Evolutionary conservation across 371 early-diverging fungal species (phyloP).

Genomic region (Thermomucor indicae-seudaticae): DNA sequence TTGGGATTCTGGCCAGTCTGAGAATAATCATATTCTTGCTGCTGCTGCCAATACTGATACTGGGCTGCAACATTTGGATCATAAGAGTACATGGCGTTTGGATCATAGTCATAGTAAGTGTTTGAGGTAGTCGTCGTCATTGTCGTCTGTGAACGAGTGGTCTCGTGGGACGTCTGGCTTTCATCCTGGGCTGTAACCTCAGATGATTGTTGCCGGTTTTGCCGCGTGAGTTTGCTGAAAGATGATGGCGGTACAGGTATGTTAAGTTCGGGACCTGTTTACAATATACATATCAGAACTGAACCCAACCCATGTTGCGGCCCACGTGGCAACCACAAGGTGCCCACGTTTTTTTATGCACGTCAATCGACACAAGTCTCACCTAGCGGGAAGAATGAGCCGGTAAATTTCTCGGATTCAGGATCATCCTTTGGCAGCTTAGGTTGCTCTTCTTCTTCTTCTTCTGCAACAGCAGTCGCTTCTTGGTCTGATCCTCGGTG

Average conservation of each 20-base stretch:
- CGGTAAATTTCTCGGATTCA: no score
- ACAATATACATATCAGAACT: neutral
- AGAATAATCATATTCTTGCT: slow-evolving; percentile 21
- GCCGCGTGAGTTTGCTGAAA: slow-evolving; percentile 11
- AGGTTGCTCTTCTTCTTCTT: slow-evolving; percentile 1
- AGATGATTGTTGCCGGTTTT: slow-evolving; percentile 4
- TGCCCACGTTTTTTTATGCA: neutral
- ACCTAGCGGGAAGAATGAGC: no score
- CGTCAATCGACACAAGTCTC: no score
- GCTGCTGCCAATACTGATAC: slow-evolving; percentile 40
- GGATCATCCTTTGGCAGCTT: slow-evolving; percentile 13
- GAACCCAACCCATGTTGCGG: neutral
- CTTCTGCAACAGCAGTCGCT: neutral
- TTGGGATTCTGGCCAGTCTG: slow-evolving; percentile 23
- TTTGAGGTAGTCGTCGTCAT: slow-evolving; percentile 17
- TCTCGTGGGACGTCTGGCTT: no score
- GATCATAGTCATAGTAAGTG: slow-evolving; percentile 34
- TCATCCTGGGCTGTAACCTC: no score
- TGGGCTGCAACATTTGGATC: slow-evolving; percentile 42
- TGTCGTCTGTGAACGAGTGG: no score
- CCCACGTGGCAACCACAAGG: neutral
- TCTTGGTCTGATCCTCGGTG: slow-evolving; percentile 9
- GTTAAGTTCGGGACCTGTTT: slow-evolving; percentile 6
- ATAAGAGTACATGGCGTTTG: slow-evolving; percentile 46
- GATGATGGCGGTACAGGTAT: slow-evolving; percentile 9